Percentiles rank a stretch among this genome's conserved stretches.
phyloP scores from a whole-genome alignment of 805 yeast genomes.

The Cyberlindnera maclurae region DNA sequence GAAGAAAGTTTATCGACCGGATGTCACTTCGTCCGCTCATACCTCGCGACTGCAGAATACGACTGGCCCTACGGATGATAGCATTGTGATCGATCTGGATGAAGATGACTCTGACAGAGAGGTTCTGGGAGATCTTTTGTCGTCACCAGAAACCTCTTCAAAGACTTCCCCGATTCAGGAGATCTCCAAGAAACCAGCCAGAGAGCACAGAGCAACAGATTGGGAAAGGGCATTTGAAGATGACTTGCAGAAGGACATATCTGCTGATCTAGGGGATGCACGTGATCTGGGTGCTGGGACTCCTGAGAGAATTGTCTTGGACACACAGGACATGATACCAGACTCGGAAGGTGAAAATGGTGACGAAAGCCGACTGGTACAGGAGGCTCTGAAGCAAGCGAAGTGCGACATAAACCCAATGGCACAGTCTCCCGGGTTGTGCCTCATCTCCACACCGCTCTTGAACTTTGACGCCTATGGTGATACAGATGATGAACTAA shows the following conservation, averaged over 20 bases:
- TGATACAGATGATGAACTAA: conserved; percentile 3
- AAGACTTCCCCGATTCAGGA: too few species aligned
- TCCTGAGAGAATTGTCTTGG: too few species aligned
- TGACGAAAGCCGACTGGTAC: background rate
- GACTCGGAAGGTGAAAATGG: background rate
- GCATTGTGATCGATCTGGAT: conserved; percentile 1
- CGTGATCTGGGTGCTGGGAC: too few species aligned
- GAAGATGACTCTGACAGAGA: background rate
- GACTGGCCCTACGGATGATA: conserved; percentile 1
- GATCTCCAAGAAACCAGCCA: too few species aligned
- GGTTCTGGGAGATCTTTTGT: too few species aligned
- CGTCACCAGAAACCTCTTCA: too few species aligned
- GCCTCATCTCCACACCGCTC: background rate
- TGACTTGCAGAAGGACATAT: background rate
- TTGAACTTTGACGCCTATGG: conserved; percentile 1
- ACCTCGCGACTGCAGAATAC: background rate
- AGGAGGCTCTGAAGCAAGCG: conserved; percentile 1
- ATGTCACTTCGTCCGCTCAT: background rate
- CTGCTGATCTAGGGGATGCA: too few species aligned
- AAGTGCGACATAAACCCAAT: too few species aligned
- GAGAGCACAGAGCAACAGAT: too few species aligned
- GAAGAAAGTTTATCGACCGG: background rate
- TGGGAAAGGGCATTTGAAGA: conserved; percentile 4
- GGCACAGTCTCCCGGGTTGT: too few species aligned
- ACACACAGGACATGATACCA: too few species aligned